A percentile compares a stretch with the other conserved stretches of the same genome.
These are phyloP conservation scores for Coniella lustricola DNA, from an alignment of 2,329 filamentous ascomycete genomes.

Conservation along the genomic window DNA sequence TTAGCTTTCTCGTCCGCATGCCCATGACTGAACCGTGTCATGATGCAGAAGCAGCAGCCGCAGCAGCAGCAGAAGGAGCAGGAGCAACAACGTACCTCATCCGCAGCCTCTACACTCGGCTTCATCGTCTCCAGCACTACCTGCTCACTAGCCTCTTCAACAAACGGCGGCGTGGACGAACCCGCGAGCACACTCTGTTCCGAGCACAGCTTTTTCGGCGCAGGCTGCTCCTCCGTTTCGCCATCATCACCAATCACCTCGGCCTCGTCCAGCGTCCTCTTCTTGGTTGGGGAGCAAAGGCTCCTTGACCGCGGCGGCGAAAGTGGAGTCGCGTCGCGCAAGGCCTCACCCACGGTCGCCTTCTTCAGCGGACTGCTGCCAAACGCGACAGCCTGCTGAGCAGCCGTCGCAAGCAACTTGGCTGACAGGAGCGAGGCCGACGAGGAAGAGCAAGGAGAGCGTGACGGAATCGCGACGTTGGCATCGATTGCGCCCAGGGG, in stretches of 20 bases:
- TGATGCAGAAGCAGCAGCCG: no score
- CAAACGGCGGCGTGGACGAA: not conserved
- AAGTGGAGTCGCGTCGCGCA: constrained; percentile 7
- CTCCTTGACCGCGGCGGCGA: constrained; percentile 6
- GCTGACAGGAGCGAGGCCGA: constrained; percentile 9
- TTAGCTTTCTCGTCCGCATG: not conserved
- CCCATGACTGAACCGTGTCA: not conserved
- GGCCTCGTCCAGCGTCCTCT: constrained; percentile 6
- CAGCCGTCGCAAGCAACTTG: constrained; percentile 2
- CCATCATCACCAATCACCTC: no score
- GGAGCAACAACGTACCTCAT: constrained; percentile 2
- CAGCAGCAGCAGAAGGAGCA: no score
- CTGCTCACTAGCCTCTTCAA: not conserved
- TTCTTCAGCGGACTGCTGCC: constrained; percentile 12
- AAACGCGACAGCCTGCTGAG: not conserved
- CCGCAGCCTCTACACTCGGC: constrained; percentile 1
- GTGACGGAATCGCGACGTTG: constrained; percentile 26
- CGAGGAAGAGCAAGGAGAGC: constrained; percentile 24
- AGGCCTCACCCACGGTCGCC: not conserved
- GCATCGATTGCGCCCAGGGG: constrained; percentile 40
- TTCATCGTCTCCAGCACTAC: not conserved
- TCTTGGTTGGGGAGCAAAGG: constrained; percentile 12
- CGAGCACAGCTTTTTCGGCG: constrained; percentile 20
- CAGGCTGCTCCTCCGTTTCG: constrained; percentile 2
- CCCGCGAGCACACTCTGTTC: constrained; percentile 10